Conservation (phyloP, 345 rosid species). For the Acer campestre region DNA sequence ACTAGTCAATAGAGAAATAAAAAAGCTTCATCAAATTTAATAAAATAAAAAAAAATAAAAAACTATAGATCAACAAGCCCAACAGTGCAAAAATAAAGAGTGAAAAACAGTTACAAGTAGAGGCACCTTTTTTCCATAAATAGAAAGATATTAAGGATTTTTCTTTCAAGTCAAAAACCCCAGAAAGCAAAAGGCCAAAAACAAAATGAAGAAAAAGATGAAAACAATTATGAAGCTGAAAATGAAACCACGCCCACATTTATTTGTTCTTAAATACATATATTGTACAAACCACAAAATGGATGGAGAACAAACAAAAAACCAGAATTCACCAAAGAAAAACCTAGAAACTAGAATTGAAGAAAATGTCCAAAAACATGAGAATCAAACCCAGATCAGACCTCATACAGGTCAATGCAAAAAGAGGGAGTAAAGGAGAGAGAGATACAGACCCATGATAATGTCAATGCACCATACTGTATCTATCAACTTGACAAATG, state of each 20-base stretch:
- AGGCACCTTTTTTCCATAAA: constrained; percentile 19
- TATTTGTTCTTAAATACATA: background rate
- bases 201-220: background rate
- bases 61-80: background rate
- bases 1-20: constrained; percentile 11
- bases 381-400: constrained; percentile 3
- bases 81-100: constrained; percentile 6
- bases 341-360: constrained; percentile 16
- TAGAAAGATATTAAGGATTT: constrained; percentile 20
- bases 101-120: constrained; percentile 2
- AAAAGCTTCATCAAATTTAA: constrained; percentile 9
- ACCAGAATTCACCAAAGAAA: constrained; percentile 3
- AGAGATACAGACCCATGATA: constrained; percentile 5
- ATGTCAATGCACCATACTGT: background rate
- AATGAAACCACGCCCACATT: background rate
- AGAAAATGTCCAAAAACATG: background rate
- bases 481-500: constrained; percentile 22
- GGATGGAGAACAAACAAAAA: background rate
- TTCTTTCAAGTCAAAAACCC: constrained; percentile 16
- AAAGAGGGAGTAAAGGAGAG: background rate
- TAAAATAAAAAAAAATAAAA: background rate
- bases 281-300: background rate
- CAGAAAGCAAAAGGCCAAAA: constrained; percentile 22
- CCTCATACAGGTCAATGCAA: background rate
- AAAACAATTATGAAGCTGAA: background rate